Percentiles rank a stretch among this genome's conserved stretches.
Conservation (phyloP, 2,329 filamentous ascomycete genomes). For the Boeremia exigua region DNA sequence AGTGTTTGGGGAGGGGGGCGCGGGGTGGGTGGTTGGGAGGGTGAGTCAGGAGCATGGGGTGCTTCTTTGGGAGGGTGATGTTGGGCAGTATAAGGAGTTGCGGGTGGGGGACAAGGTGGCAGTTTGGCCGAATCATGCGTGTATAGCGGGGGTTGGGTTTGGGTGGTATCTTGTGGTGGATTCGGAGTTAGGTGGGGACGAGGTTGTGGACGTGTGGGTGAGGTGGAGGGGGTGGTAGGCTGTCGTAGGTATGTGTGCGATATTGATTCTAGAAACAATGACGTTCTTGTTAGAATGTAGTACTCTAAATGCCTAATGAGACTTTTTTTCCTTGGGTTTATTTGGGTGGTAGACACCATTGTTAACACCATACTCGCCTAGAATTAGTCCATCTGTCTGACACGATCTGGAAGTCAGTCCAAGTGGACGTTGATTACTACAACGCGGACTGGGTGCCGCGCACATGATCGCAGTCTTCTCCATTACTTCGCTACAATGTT, state of each 20-base stretch:
- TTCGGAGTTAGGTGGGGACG: slow-evolving; percentile 58
- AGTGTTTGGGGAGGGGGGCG: slow-evolving; percentile 40
- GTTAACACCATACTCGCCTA: no score
- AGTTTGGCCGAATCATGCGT: slow-evolving; percentile 83
- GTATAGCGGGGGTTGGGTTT: slow-evolving; percentile 74
- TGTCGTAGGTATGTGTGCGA: not conserved
- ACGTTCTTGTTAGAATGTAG: no score
- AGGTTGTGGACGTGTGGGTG: slow-evolving; percentile 76
- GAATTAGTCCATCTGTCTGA: no score
- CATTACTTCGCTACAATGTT: no score
- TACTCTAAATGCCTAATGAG: no score
- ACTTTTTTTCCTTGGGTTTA: no score
- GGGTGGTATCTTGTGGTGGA: slow-evolving; percentile 79
- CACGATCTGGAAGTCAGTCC: no score
- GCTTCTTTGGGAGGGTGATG: slow-evolving; percentile 63
- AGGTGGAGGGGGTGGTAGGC: slow-evolving; percentile 72
- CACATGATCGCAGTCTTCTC: no score
- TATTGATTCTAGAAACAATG: not conserved
- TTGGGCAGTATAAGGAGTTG: slow-evolving; percentile 49
- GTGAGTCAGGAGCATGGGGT: slow-evolving; percentile 83
- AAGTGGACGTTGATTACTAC: no score
- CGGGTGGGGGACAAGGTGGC: slow-evolving; percentile 70
- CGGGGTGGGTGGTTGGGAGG: slow-evolving; percentile 70
- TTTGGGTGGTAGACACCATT: no score
- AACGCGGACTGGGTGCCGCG: no score